Evolutionary conservation across 495 filamentous ascomycete genomes (phyloP), one percentile per base, ranked within the genome.

Genomic region (Penicillium goetzii): DNA sequence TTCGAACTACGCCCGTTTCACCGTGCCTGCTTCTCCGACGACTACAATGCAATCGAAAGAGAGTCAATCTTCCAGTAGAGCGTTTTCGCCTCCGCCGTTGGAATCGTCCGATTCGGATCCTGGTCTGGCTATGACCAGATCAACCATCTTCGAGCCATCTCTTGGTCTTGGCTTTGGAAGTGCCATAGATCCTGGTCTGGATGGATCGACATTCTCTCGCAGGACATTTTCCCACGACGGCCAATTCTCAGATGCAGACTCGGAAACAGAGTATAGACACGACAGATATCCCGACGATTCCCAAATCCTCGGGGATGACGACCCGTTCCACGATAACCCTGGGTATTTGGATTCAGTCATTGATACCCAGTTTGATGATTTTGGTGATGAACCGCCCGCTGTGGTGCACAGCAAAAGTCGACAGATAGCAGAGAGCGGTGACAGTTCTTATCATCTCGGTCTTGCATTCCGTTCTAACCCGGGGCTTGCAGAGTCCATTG

Each of bases 1-100:
- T 64, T 87, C 89, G 10, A 85, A 84, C 7, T 79, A 90, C 60
- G 77, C 83, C 19, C 82, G 81, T 19, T 88, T 88, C 19, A 81
- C 85, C 2, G 84, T 83, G 2, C 83, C 87, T 68, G 78, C 83
- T 5, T 90, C 89, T 41, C 87, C 89, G n/a, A 76, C 79, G 3
- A 82, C 80, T 32, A 81, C 84, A 5, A 66, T 76, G 65, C 78
- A 77, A n/a, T 76, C 79, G 12, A 80, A 75, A 38, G 67, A 58
- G 23, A 76, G 75, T 54, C 76, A 71, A 30, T 55, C 68, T 32
- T 70, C 70, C 7, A 80, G 74, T 41, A 73, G 75, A 60, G 66
- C 68, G 5, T 66, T 71, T 23, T 78, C 76, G 3, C 68, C 74
- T 51, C 65, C 68, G 5, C 73, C 68, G 6, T 66, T 69, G 11